Percentiles rank a stretch among this genome's conserved stretches.
Evolutionary conservation across 345 rosid genomes (phyloP).

Genomic region (Noccaea bulbosa): DNA sequence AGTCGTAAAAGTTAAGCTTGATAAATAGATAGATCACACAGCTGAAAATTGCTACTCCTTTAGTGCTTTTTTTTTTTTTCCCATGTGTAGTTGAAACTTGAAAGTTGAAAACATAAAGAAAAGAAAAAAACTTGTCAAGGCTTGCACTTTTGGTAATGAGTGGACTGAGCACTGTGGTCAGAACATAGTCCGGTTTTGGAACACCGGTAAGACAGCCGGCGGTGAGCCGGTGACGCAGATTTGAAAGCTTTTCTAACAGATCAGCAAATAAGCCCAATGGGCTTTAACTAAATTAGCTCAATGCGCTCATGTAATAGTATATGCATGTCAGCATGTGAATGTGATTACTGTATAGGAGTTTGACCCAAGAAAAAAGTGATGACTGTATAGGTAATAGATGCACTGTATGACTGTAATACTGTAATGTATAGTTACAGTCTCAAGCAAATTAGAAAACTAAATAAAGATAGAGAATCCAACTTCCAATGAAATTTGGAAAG

Average conservation of each 20-base stretch:
- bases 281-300: neutral
- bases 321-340: neutral
- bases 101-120: constrained; percentile 29
- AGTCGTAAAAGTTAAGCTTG: neutral
- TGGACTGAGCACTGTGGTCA: constrained; percentile 24
- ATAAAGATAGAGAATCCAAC: constrained; percentile 13
- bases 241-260: neutral
- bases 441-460: neutral
- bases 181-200: constrained; percentile 21
- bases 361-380: neutral
- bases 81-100: constrained; percentile 26
- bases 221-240: constrained; percentile 26
- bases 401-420: no score
- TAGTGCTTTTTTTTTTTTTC: constrained; percentile 9
- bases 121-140: neutral
- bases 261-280: neutral
- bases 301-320: neutral
- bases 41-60: constrained; percentile 9
- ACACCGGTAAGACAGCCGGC: constrained; percentile 24
- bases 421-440: neutral
- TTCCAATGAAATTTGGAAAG: constrained; percentile 26
- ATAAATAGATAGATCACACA: neutral
- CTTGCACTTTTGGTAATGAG: constrained; percentile 17
- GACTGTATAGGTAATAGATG: neutral
- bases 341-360: neutral